These are phyloP conservation scores for Pelargonium australe DNA, from an alignment of 441 rosid genomes.

Conservation along the genomic window DNA sequence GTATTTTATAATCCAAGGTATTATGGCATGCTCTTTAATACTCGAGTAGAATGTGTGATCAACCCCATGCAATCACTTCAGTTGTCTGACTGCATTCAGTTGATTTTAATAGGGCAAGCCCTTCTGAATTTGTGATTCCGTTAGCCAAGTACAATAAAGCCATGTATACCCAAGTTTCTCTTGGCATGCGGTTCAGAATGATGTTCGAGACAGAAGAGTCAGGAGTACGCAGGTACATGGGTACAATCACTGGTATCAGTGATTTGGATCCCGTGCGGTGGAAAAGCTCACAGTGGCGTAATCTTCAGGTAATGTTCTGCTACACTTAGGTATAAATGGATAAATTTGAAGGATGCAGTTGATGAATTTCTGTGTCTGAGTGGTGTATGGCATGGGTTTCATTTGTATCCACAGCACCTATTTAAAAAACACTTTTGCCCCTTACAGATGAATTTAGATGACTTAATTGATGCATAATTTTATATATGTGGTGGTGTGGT, in stretches of 20 bases:
- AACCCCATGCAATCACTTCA: neutral
- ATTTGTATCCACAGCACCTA: no score
- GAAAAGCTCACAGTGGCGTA: slow-evolving; percentile 96
- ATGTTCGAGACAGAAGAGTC: slow-evolving; percentile 97
- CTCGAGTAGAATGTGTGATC: neutral
- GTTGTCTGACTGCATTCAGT: neutral
- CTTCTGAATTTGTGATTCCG: slow-evolving; percentile 91
- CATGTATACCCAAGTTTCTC: slow-evolving; percentile 64
- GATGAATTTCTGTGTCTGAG: no score
- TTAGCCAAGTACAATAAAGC: slow-evolving; percentile 90
- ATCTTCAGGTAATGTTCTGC: slow-evolving; percentile 57
- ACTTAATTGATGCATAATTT: no score
- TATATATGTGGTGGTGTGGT: no score
- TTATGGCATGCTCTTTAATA: neutral
- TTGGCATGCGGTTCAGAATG: slow-evolving; percentile 92
- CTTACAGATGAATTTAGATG: no score
- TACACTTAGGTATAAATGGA: neutral
- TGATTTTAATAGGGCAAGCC: slow-evolving; percentile 59
- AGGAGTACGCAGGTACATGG: slow-evolving; percentile 86
- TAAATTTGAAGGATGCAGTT: neutral
- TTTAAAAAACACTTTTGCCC: no score
- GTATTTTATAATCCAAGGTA: slow-evolving; percentile 90
- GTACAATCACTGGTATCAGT: slow-evolving; percentile 76
- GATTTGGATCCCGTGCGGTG: slow-evolving; percentile 85
- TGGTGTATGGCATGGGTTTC: no score